A percentile compares a stretch with the other conserved stretches of the same genome.
Evolutionary conservation across 1,284 basidiomycete genomes (phyloP).

Genomic region (Paramarasmius palmivorus): DNA sequence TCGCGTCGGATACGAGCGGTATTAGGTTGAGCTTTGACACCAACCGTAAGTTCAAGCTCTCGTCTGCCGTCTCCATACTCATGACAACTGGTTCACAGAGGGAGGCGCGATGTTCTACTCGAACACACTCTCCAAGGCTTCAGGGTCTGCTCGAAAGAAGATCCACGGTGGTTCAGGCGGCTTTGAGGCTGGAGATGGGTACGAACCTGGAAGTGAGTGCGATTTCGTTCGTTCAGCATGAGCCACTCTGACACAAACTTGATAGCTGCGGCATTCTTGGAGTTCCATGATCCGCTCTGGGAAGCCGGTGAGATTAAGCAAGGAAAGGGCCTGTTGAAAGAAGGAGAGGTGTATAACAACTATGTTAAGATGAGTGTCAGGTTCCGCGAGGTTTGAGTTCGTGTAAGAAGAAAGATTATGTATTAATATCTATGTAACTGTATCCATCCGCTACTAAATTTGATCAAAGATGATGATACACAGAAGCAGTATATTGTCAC

Average conservation of each 20-base stretch:
- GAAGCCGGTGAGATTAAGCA: slow-evolving; percentile 44
- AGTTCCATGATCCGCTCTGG: slow-evolving; percentile 68
- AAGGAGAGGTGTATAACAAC: slow-evolving; percentile 61
- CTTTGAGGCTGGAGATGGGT: slow-evolving; percentile 58
- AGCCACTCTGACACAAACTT: neutral
- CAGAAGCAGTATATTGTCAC: no score
- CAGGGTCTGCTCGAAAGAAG: slow-evolving; percentile 60
- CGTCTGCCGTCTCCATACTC: neutral
- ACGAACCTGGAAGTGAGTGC: slow-evolving; percentile 53
- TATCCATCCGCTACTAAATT: no score
- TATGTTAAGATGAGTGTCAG: slow-evolving; percentile 52
- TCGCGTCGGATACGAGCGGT: slow-evolving; percentile 59
- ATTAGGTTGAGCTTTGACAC: slow-evolving; percentile 61
- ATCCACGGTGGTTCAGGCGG: slow-evolving; percentile 74
- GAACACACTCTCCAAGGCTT: slow-evolving; percentile 49
- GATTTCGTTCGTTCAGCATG: slow-evolving; percentile 5
- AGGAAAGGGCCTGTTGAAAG: slow-evolving; percentile 55
- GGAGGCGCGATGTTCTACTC: slow-evolving; percentile 78
- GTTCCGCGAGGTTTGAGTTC: slow-evolving; percentile 11
- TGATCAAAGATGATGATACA: no score
- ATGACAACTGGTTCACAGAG: slow-evolving; percentile 35
- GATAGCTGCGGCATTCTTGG: slow-evolving; percentile 74
- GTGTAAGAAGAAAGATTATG: neutral
- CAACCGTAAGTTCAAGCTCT: slow-evolving; percentile 54
- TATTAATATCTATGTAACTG: neutral